Evolutionary conservation across 2,329 filamentous ascomycete genomes (phyloP), one percentile per base, ranked within the genome.

Genomic region (Acephala macrosclerotiorum): DNA sequence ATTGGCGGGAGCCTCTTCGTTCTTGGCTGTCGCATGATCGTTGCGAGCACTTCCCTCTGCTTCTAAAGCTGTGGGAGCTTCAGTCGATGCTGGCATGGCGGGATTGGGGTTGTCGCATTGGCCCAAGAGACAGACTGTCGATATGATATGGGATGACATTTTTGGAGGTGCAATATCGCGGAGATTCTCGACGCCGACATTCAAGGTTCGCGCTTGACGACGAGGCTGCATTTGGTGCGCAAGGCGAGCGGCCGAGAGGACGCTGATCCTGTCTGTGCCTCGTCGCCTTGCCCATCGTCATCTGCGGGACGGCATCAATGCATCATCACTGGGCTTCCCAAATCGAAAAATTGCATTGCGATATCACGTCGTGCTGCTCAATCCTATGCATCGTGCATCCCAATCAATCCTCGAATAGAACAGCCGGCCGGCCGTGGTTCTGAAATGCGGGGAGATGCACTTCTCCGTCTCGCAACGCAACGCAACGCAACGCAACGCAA

Each of bases 1-100:
- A 63, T 72, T 68, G 16, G 61, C 62, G 22, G 75, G 72, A 16
- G 68, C 64, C 49, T 68, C 65, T 16, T 68, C 56, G 9, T 60
- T 56, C 6, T 61, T 61, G 33, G 18, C 42, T 22, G 29, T 42
- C n/a, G 58, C 59, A 42, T 60, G 40, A 59, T 65, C 26, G 33
- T 25, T 58, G 18, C 35, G 58, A 60, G 25, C 20, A 20, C 38
- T 51, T 18, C 33, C 33, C n/a, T n/a, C 66, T 42, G 60, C 38
- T 61, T 64, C 59, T 29, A 56, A 59, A 33, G 62, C 42, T 45
- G 55, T 61, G 49, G 68, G 62, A 61, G 66, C 58, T 64, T 66
- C 51, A 49, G 67, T 38, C 55, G 66, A 57, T 63, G 65, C 61
- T 61, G 72, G 66, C 72, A 75, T 74, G 56, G 49, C 63, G 63